phyloP scores from a whole-genome alignment of 805 yeast species.

The Debaryomyces castellii region DNA sequence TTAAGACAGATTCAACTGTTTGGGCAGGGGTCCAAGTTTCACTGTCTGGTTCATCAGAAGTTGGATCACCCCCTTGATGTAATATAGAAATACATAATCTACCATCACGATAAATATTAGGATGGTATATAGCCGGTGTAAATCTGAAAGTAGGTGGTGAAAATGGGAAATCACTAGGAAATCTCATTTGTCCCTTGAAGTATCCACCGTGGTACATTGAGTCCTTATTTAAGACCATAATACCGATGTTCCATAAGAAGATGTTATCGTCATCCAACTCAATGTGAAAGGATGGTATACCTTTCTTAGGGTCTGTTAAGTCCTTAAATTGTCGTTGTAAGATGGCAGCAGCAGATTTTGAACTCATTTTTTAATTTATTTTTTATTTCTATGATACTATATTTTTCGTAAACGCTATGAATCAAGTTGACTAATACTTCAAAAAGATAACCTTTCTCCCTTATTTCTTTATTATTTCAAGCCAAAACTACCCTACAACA shows the following conservation, averaged over 20 bases:
- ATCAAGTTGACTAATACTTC: background rate
- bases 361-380: slow-evolving; percentile 28
- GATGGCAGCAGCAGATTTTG: slow-evolving; percentile 73
- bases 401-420: background rate
- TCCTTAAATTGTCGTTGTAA: slow-evolving; percentile 92
- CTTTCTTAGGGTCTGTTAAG: slow-evolving; percentile 88
- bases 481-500: background rate
- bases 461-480: background rate
- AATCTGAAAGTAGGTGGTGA: slow-evolving; percentile 91
- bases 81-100: slow-evolving; percentile 88
- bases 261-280: slow-evolving; percentile 59
- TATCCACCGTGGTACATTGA: slow-evolving; percentile 93
- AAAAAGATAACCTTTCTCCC: background rate
- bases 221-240: slow-evolving; percentile 86
- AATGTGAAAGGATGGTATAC: slow-evolving; percentile 59
- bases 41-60: slow-evolving; percentile 86
- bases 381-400: background rate
- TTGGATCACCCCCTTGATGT: slow-evolving; percentile 88
- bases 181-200: slow-evolving; percentile 90
- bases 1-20: slow-evolving; percentile 86
- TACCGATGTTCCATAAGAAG: slow-evolving; percentile 78
- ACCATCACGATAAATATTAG: slow-evolving; percentile 93
- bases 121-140: slow-evolving; percentile 92
- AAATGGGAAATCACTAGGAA: slow-evolving; percentile 89
- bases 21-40: slow-evolving; percentile 96